phyloP scores from a whole-genome alignment of 2,329 filamentous ascomycete species.

The Cladosporium sphaerospermum region DNA sequence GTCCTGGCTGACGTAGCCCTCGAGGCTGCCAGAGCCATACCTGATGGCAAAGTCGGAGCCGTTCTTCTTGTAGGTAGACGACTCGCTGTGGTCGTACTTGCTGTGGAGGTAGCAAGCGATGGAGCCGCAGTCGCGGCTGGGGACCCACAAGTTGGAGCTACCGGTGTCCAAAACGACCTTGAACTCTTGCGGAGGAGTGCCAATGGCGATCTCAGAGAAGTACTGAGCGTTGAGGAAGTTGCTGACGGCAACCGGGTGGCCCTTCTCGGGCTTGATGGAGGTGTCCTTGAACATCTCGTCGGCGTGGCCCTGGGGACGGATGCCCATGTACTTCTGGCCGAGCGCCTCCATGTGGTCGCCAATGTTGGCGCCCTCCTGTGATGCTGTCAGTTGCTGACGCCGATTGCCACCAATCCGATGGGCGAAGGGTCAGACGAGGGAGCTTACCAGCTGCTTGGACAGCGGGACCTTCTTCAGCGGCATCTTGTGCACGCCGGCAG shows the following conservation, averaged over 20 bases:
- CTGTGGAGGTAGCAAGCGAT: constrained; percentile 97
- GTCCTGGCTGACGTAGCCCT: constrained; percentile 89
- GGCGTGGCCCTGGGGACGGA: constrained; percentile 61
- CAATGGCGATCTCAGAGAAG: constrained; percentile 93
- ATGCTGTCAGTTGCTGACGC: constrained; percentile 47
- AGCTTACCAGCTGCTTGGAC: constrained; percentile 80
- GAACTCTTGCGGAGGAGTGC: constrained; percentile 87
- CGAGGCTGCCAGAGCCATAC: constrained; percentile 91
- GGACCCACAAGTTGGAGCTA: constrained; percentile 98
- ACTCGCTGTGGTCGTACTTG: constrained; percentile 89
- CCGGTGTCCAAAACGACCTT: constrained; percentile 98
- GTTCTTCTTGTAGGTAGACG: constrained; percentile 89
- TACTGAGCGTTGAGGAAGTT: constrained; percentile 99
- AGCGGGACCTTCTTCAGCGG: constrained; percentile 86
- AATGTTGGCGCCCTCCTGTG: constrained; percentile 68
- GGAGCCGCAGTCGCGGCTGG: constrained; percentile 79
- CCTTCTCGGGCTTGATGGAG: constrained; percentile 57
- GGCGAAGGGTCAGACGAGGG: constrained; percentile 1
- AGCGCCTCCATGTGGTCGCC: constrained; percentile 75
- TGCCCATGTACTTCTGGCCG: constrained; percentile 93
- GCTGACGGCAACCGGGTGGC: constrained; percentile 79
- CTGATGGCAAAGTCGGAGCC: constrained; percentile 86
- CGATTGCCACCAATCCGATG: constrained; percentile 33
- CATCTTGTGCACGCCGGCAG: constrained; percentile 88
- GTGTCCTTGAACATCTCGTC: constrained; percentile 76